Conservation (phyloP, 192 early-diverging fungal species). For the Glomus cerebriforme region DNA sequence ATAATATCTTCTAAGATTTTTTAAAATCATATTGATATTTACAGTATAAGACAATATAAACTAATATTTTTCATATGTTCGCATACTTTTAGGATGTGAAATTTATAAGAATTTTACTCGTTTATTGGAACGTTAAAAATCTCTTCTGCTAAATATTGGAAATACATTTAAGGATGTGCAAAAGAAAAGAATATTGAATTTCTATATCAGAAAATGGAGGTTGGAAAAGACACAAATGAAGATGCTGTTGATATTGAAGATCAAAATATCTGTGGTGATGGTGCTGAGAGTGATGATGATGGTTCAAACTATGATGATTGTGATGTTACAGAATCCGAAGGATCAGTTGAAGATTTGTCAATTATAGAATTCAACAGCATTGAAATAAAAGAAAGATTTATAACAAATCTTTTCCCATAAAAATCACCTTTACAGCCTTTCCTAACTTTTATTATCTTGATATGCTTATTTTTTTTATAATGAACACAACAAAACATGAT, state of each 20-base stretch:
- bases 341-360: slow-evolving; percentile 25
- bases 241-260: slow-evolving; percentile 17
- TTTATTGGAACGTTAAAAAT: slow-evolving; percentile 19
- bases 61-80: slow-evolving; percentile 20
- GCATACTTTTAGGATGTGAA: slow-evolving; percentile 23
- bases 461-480: no score
- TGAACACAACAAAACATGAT: no score
- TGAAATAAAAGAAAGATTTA: no score
- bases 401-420: no score
- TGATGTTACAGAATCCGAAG: not conserved
- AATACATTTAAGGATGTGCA: slow-evolving; percentile 13
- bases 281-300: not conserved
- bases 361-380: no score
- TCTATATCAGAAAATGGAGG: slow-evolving; percentile 17
- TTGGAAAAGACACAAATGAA: slow-evolving; percentile 15
- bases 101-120: slow-evolving; percentile 27
- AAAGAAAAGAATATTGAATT: slow-evolving; percentile 25
- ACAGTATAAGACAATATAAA: slow-evolving; percentile 24
- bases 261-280: slow-evolving; percentile 9
- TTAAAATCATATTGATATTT: slow-evolving; percentile 16
- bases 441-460: no score
- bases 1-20: slow-evolving; percentile 25
- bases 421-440: no score
- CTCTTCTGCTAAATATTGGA: slow-evolving; percentile 23
- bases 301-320: slow-evolving; percentile 6